Evolutionary conservation across 805 yeast species (phyloP).

Genomic region (Saccharomycopsis fodiens): DNA sequence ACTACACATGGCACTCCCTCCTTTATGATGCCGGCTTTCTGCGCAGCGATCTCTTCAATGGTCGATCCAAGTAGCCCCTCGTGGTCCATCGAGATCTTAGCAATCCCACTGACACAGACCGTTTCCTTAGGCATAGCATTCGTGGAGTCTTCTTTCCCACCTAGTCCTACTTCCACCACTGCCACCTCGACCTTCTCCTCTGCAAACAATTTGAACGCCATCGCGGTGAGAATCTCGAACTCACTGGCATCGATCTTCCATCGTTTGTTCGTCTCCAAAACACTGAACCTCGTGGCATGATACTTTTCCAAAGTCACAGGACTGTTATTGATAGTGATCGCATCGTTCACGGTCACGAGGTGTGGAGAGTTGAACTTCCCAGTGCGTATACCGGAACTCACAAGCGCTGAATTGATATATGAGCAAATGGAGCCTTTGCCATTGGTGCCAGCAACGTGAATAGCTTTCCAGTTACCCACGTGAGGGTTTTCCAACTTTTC

Average conservation of each 20-base stretch:
- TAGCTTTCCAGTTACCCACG: constrained; percentile 41
- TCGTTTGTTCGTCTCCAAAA: constrained; percentile 28
- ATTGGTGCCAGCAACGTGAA: constrained; percentile 96
- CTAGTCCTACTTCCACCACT: constrained; percentile 89
- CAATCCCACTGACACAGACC: constrained; percentile 61
- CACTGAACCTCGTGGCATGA: constrained; percentile 35
- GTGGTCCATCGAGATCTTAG: constrained; percentile 85
- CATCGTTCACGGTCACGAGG: constrained; percentile 63
- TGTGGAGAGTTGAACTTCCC: constrained; percentile 93
- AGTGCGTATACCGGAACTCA: constrained; percentile 29
- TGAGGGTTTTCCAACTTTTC: constrained; percentile 63
- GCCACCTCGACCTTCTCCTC: constrained; percentile 58
- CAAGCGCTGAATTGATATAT: constrained; percentile 49
- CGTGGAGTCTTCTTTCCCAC: constrained; percentile 86
- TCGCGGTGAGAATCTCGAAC: constrained; percentile 79
- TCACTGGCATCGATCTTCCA: constrained; percentile 65
- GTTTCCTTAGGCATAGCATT: constrained; percentile 49
- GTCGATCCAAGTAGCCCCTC: constrained; percentile 66
- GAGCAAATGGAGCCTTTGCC: constrained; percentile 95
- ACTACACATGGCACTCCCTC: constrained; percentile 52
- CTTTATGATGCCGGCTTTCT: constrained; percentile 86
- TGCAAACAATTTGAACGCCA: constrained; percentile 72
- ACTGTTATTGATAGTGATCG: constrained; percentile 56
- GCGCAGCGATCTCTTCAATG: constrained; percentile 55
- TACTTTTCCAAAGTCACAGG: constrained; percentile 46